Evolutionary conservation across 2,329 filamentous ascomycete genomes (phyloP).

Genomic region (Trichophyton benhamiae): DNA sequence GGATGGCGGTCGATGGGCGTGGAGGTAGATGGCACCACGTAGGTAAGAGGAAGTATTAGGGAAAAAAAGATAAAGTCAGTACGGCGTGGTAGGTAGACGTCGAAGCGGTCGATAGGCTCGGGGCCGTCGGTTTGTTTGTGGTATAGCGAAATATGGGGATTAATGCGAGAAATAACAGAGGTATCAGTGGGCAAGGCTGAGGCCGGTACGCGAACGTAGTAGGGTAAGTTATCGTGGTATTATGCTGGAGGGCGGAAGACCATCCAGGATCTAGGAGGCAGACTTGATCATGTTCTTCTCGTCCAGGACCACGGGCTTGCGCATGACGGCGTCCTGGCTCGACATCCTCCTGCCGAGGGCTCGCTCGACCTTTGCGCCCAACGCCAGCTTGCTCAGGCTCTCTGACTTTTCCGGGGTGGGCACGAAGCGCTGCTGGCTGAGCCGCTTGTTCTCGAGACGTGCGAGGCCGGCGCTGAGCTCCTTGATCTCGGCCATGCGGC

Average conservation of each 20-base stretch:
- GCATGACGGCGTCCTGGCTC: constrained; percentile 69
- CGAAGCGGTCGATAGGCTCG: background rate
- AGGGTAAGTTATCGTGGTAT: background rate
- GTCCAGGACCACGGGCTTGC: constrained; percentile 44
- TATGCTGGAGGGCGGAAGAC: background rate
- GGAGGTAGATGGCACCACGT: background rate
- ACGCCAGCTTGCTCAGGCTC: constrained; percentile 70
- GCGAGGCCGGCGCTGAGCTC: constrained; percentile 69
- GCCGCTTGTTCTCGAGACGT: constrained; percentile 79
- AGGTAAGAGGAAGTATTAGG: background rate
- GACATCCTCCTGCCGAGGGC: constrained; percentile 78
- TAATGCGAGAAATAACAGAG: background rate
- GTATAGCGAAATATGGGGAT: background rate
- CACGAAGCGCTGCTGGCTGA: constrained; percentile 68
- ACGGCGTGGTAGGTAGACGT: background rate
- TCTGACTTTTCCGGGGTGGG: constrained; percentile 69
- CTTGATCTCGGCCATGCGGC: constrained; percentile 52
- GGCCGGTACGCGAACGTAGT: background rate
- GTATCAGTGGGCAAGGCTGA: background rate
- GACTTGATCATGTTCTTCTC: constrained; percentile 25
- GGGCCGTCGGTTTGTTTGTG: background rate
- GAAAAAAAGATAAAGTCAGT: background rate
- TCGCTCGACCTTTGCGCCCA: constrained; percentile 81
- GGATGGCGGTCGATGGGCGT: too few relatives aligned
- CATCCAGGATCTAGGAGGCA: background rate